Base-by-base conservation (phyloP, 2,329 filamentous ascomycete species). In the Cladosporium phlei region DNA sequence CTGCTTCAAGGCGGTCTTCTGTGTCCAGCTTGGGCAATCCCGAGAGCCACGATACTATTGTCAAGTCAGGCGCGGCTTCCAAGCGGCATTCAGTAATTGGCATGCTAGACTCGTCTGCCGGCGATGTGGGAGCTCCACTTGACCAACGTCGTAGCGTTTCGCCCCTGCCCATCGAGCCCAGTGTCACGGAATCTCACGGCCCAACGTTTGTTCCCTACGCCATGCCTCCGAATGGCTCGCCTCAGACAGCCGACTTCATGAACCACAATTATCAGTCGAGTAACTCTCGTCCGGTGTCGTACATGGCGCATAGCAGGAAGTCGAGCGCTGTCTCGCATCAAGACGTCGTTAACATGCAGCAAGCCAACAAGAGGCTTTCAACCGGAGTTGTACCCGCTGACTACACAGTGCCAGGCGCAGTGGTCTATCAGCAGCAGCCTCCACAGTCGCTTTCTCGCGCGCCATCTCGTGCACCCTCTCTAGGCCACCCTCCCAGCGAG, bases 211-310 rank as follows among this genome's bases (percentile, higher is more conserved):
- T 11, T n/a, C 35, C 35, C 11, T 12, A 19, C 3, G 4, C 2
- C 19, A 28, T 28, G 22, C 14, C 10, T 5, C 22, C 22, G 10
- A n/a, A 10, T n/a, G 22, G 24, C 6, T 8, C 3, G 11, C 22
- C 14, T 19, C n/a, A 25, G 11, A 21, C 25, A 2, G 24, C 5
- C 10, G n/a, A 21, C 12, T 43, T 27, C 21, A 43, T 34, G 28
- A 19, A 32, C 17, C 27, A 28, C 16, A 4, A 21, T 4, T 34
- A 34, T 21, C 14, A 14, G 9, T 14, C 22, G 30, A n/a, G 37
- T 22, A 14, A 44, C 2, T 55, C 58, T 17, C 59, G 62, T 8
- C 53, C 58, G 3, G 50, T 62, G 47, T 61, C 60, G 3, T 64
- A 59, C 37, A 47, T 56, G 47, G 53, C 53, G n/a, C 48, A 39